A percentile compares a stretch with the other conserved stretches of the same genome.
Evolutionary conservation across 2,329 filamentous ascomycete species (phyloP).

Genomic region (Claviceps purpurea): DNA sequence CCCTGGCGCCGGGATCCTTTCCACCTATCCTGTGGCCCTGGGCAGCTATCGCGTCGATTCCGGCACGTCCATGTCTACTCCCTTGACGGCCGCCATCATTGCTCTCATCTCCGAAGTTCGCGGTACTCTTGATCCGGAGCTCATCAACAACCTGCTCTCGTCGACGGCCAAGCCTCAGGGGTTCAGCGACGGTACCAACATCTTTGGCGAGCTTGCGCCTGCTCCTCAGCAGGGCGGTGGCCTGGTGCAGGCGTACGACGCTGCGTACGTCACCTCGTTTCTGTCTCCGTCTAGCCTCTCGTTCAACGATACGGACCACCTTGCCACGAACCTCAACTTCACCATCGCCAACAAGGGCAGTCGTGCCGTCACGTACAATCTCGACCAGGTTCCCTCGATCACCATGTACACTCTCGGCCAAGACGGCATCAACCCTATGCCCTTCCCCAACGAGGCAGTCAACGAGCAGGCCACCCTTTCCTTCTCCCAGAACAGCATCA

Average conservation of each 20-base stretch:
- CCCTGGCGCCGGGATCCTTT: conserved; percentile 42
- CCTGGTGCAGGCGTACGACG: conserved; percentile 45
- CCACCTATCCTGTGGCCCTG: conserved; percentile 34
- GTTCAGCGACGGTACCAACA: conserved; percentile 28
- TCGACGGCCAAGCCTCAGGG: conserved; percentile 33
- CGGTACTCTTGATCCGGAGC: conserved; percentile 33
- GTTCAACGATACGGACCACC: conserved; percentile 50
- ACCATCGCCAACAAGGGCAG: conserved; percentile 40
- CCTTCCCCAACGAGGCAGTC: conserved; percentile 31
- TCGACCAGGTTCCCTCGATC: conserved; percentile 34
- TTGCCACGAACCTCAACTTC: conserved; percentile 34
- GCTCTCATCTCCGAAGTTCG: conserved; percentile 38
- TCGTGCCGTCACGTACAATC: conserved; percentile 33
- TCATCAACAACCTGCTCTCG: conserved; percentile 34
- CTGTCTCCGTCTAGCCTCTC: conserved; percentile 41
- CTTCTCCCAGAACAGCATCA: conserved; percentile 30
- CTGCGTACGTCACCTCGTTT: conserved; percentile 37
- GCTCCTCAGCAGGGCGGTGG: conserved; percentile 49
- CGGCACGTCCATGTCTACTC: conserved; percentile 48
- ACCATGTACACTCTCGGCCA: conserved; percentile 37
- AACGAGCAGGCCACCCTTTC: conserved; percentile 26
- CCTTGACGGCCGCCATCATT: conserved; percentile 38
- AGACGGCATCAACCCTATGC: conserved; percentile 21
- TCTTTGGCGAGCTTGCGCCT: conserved; percentile 31
- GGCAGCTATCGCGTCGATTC: conserved; percentile 37